Base-by-base conservation (phyloP, 805 yeast species). In the Grigorovia transvaalensis region DNA sequence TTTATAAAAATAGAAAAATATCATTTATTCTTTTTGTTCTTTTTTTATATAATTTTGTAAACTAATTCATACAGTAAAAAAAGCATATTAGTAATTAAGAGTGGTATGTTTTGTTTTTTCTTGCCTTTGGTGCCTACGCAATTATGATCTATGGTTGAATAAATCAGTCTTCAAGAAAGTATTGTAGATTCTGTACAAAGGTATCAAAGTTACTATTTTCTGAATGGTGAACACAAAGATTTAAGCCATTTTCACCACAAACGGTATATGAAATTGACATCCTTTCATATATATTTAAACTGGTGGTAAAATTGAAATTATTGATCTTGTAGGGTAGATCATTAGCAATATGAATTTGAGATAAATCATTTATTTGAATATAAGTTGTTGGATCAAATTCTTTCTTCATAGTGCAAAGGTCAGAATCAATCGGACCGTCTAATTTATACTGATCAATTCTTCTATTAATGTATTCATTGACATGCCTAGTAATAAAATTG, bases 161-260 rank as follows among this genome's bases (percentile, higher is more conserved):
- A 15, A 6, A 20, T 44, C 35, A 51, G 33, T 55, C 55, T 29
- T 62, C 61, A 18, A 66, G 53, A n/a, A 64, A 62, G 9, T 61
- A 47, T 54, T 64, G 63, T 45, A 64, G 61, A 38, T 61, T 57
- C 23, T 62, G 62, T 1, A 66, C 63, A 45, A 64, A 64, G 8
- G 54, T 44, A 41, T 64, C 66, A 59, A 64, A 57, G 17, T 57
- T 53, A 42, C 58, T 59, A 0, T 57, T 57, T 23, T 62, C 64
- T 2, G 66, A 63, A 47, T 60, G 61, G 35, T 62, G 63, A 9
- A 66, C 63, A 33, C 66, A 57, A 5, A 66, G 40, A 45, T 59
- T 64, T 11, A 64, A 54, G 1, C 68, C 69, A 27, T 50, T 53
- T 2, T 47, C 50, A 13, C 55, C 54, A 33, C 62, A 56, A 38